Evolutionary conservation across 495 filamentous ascomycete genomes (phyloP).

Genomic region (Penicillium ochrochloron): DNA sequence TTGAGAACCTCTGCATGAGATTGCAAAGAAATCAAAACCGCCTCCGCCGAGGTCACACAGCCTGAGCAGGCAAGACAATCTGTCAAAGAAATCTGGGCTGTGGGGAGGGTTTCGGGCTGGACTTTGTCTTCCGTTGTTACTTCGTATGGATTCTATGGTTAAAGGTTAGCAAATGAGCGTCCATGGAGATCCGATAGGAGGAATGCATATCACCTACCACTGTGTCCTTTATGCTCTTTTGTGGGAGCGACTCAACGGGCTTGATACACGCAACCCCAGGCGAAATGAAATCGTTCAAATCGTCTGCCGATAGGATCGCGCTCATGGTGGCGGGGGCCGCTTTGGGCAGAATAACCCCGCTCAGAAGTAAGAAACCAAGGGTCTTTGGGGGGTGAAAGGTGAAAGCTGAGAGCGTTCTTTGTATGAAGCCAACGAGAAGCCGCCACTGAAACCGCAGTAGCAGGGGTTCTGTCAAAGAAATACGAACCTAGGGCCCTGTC

Average conservation of each 20-base stretch:
- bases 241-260: constrained; percentile 87
- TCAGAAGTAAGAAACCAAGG: constrained; percentile 10
- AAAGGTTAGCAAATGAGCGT: constrained; percentile 27
- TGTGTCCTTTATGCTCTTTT: constrained; percentile 42
- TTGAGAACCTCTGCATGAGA: constrained; percentile 88
- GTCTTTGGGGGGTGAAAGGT: not conserved
- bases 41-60: constrained; percentile 96
- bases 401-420: not conserved
- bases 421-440: not conserved
- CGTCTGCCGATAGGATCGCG: constrained; percentile 93
- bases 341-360: constrained; percentile 17
- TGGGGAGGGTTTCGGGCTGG: constrained; percentile 56
- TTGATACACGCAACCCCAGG: constrained; percentile 98
- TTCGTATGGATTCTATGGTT: constrained; percentile 71
- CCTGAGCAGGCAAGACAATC: constrained; percentile 98
- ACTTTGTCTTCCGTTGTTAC: constrained; percentile 89
- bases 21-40: constrained; percentile 89
- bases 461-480: not conserved
- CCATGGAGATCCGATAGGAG: not conserved
- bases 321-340: constrained; percentile 67
- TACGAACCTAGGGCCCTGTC: not conserved
- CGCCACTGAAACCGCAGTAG: not conserved
- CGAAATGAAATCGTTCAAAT: constrained; percentile 98
- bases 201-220: constrained; percentile 36
- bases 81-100: constrained; percentile 90